A percentile compares a stretch with the other conserved stretches of the same genome.
Conservation (phyloP, 2,329 filamentous ascomycete genomes). For the Colletotrichum liriopes region DNA sequence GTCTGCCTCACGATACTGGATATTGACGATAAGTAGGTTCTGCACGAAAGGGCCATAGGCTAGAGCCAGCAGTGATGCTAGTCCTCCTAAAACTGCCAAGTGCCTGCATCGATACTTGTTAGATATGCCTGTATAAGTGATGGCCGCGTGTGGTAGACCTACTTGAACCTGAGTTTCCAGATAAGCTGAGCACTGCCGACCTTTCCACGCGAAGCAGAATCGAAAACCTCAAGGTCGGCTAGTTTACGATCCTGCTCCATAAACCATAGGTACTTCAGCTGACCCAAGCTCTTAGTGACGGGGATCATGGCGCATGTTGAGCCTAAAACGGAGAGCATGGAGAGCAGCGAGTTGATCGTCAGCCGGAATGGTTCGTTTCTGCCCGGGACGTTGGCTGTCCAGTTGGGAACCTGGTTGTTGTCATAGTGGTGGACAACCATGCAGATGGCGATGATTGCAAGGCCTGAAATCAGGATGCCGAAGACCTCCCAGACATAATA, state of each 20-base stretch:
- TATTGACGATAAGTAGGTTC: constrained; percentile 14
- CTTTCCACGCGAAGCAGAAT: constrained; percentile 34
- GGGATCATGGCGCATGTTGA: constrained; percentile 38
- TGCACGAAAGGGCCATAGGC: constrained; percentile 39
- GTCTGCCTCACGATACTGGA: background rate
- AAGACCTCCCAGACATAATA: constrained; percentile 33
- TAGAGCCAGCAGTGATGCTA: constrained; percentile 31
- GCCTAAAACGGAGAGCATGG: constrained; percentile 30
- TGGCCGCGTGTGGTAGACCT: background rate
- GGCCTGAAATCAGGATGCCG: constrained; percentile 23
- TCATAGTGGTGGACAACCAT: constrained; percentile 18
- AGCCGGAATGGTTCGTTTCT: constrained; percentile 12
- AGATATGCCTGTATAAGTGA: background rate
- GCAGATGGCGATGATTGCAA: constrained; percentile 27
- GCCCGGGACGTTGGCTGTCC: background rate
- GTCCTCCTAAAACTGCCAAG: constrained; percentile 29
- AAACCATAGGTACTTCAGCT: constrained; percentile 38
- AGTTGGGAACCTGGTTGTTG: background rate
- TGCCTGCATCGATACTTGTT: constrained; percentile 7
- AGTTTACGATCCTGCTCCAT: constrained; percentile 34
- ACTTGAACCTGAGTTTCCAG: constrained; percentile 39
- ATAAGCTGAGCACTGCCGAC: constrained; percentile 26
- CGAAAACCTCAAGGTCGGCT: constrained; percentile 34
- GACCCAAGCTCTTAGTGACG: constrained; percentile 28
- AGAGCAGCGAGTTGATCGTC: constrained; percentile 32